Evolutionary conservation across 192 early-diverging fungal species (phyloP).

Genomic region (Coemansia sp.): DNA sequence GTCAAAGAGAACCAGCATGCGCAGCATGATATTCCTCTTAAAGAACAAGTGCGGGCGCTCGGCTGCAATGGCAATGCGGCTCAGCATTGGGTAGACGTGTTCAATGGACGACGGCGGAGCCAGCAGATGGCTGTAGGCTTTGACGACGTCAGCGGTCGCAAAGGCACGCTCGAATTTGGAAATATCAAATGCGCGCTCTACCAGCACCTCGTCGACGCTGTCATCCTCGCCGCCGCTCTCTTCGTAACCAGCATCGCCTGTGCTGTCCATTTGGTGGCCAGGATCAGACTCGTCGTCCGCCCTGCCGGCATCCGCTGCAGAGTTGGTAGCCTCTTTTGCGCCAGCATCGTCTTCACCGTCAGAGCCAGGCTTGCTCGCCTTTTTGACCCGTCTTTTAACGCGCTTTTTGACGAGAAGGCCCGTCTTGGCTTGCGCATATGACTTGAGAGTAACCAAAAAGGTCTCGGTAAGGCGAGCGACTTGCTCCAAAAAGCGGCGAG

Average conservation of each 20-base stretch:
- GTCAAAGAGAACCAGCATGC: conserved; percentile 37
- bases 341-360: background rate
- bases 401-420: conserved; percentile 30
- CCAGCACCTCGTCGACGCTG: conserved; percentile 14
- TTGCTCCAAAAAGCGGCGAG: conserved; percentile 34
- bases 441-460: conserved; percentile 28
- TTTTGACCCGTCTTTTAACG: conserved; percentile 15
- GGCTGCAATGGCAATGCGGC: conserved; percentile 32
- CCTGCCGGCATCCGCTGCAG: background rate
- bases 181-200: conserved; percentile 35
- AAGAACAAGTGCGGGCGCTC: conserved; percentile 38
- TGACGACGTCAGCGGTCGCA: conserved; percentile 34
- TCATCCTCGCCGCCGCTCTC: conserved; percentile 5
- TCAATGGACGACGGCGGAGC: conserved; percentile 32
- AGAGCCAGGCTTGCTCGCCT: background rate
- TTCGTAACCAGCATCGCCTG: background rate
- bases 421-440: conserved; percentile 20
- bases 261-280: background rate
- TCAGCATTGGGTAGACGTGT: conserved; percentile 41
- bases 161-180: conserved; percentile 32
- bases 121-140: conserved; percentile 30
- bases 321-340: background rate
- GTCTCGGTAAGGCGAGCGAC: conserved; percentile 35
- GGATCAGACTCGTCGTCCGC: background rate
- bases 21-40: conserved; percentile 20